phyloP scores from a whole-genome alignment of 306 rosid genomes.

The Cicer arietinum region DNA sequence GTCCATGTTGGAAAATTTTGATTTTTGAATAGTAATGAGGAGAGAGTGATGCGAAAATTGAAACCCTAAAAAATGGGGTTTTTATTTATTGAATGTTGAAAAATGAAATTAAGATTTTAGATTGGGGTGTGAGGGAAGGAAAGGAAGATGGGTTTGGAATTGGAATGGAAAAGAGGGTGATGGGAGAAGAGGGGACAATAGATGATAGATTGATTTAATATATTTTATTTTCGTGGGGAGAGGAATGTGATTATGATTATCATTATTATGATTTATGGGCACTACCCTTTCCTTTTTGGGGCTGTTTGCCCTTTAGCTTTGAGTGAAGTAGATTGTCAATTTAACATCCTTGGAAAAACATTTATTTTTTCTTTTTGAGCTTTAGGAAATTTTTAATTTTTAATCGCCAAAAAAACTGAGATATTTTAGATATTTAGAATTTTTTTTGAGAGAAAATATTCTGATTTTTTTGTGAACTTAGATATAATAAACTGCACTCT shows the following conservation, averaged over 20 bases:
- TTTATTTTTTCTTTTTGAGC: too few species aligned
- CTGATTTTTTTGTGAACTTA: too few species aligned
- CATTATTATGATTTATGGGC: neutral
- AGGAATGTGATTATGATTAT: neutral
- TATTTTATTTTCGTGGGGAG: neutral
- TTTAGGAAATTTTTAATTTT: too few species aligned
- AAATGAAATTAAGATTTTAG: conserved; percentile 5
- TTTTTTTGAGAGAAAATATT: too few species aligned
- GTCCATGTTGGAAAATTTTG: conserved; percentile 49
- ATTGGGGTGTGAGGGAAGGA: neutral
- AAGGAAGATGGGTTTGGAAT: neutral
- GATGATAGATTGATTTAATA: conserved; percentile 17
- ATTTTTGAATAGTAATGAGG: neutral
- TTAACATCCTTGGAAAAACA: neutral
- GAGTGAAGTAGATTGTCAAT: neutral
- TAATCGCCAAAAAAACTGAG: too few species aligned
- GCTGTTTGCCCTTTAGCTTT: neutral
- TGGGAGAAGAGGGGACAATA: neutral
- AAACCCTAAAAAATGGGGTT: conserved; percentile 47
- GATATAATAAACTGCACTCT: too few species aligned
- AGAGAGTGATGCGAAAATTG: conserved; percentile 41
- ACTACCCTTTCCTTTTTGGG: conserved; percentile 12
- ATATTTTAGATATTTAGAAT: too few species aligned
- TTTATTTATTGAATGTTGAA: neutral
- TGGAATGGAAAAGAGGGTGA: neutral